Evolutionary conservation across 257 asterid genomes (phyloP).

Genomic region (Catharanthus roseus): DNA sequence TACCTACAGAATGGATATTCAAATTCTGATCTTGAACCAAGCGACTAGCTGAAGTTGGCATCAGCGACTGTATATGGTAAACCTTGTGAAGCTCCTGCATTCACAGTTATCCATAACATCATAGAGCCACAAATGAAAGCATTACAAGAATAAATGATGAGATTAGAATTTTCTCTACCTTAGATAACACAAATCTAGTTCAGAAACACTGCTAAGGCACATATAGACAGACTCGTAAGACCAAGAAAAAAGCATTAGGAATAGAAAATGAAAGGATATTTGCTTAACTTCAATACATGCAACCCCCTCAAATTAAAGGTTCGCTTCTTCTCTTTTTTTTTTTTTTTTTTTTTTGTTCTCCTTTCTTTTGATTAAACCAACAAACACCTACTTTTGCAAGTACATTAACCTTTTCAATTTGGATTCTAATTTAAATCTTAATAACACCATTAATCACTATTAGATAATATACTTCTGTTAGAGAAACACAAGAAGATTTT

Average conservation of each 20-base stretch:
- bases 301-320: neutral
- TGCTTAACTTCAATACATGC: neutral
- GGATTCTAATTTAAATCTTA: too few relatives aligned
- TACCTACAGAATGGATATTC: slow-evolving; percentile 58
- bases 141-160: neutral
- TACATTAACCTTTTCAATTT: too few relatives aligned
- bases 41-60: slow-evolving; percentile 65
- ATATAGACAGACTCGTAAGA: neutral
- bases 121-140: neutral
- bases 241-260: too few relatives aligned
- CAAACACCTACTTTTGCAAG: too few relatives aligned
- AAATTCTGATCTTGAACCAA: slow-evolving; percentile 70
- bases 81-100: slow-evolving; percentile 13
- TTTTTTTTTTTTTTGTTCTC: neutral
- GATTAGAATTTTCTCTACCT: neutral
- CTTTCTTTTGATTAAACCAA: neutral
- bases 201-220: neutral
- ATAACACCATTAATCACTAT: too few relatives aligned
- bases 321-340: too few relatives aligned
- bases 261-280: neutral
- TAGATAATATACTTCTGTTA: too few relatives aligned
- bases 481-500: too few relatives aligned
- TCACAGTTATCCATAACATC: neutral
- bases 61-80: slow-evolving; percentile 18
- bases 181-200: too few relatives aligned